Evolutionary conservation across 164 flowering plant species (phyloP), one percentile per base, ranked within the genome.

Genomic region (Akebia trifoliata): DNA sequence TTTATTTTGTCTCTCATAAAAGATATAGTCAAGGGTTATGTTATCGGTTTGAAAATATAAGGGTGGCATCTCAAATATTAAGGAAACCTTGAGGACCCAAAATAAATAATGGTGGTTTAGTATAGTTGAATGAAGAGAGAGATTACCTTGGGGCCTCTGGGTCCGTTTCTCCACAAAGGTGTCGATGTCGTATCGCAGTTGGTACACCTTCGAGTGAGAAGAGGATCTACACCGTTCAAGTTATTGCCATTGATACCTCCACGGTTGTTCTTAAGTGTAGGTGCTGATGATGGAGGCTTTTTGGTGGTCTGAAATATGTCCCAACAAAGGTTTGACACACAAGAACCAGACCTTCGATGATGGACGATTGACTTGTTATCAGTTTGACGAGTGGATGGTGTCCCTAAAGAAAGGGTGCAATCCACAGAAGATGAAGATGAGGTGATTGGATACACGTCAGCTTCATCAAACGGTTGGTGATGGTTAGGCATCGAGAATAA

Each of bases 111-210:
- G n/a, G n/a, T n/a, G n/a, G n/a, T n/a, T n/a, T 53, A 15, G 4
- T 35, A 28, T 38, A 26, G 20, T 24, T 17, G 46, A 25, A 46
- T n/a, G 22, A 48, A 31, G 18, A 29, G 26, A 44, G 20, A 12
- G 26, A 42, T 22, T 39, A 86, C 97, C 92, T 93, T 93, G 0
- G 98, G 98, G 60, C 98, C 98, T 64, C 91, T 69, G 0, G 98
- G 98, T 9, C 98, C 98, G 45, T 93, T 93, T 12, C 98, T 70
- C 98, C 98, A 93, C 5, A 93, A 85, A 1, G 98, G 98, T 2
- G 98, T 93, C 6, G 98, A 89, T 24, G 98, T 93, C 55, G 98
- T 90, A 74, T 93, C 98, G 56, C 98, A 93, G 70, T 87, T 93
- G 54, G 98, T 92, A 42, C 98, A 93, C 1, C 98, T 82, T 34